Evolutionary conservation across 1,284 basidiomycete genomes (phyloP).

Genomic region (Butyriboletus regius): DNA sequence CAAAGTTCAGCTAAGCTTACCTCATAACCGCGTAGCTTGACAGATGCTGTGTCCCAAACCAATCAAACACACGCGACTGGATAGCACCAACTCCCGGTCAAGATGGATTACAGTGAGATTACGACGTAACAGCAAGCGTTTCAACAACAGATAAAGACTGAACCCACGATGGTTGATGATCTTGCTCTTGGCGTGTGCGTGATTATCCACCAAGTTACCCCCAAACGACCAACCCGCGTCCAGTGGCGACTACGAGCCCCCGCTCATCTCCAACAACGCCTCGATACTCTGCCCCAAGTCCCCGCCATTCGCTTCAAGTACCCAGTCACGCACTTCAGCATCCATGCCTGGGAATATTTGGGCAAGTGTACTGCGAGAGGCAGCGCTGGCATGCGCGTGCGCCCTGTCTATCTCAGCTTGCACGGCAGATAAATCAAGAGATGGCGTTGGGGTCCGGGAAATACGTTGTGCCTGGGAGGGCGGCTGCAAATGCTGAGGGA

Average conservation of each 20-base stretch:
- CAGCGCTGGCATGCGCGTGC: conserved; percentile 59
- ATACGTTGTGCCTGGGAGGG: conserved; percentile 38
- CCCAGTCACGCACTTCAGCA: conserved; percentile 74
- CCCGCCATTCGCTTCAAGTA: conserved; percentile 79
- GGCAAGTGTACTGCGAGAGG: conserved; percentile 62
- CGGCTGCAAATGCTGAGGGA: conserved; percentile 42
- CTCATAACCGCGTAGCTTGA: too few relatives aligned
- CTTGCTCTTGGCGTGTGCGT: not conserved
- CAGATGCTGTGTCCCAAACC: too few relatives aligned
- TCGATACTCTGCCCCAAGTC: conserved; percentile 88
- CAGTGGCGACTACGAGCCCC: conserved; percentile 29
- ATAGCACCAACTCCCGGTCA: not conserved
- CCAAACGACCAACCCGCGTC: not conserved
- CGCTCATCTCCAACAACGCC: conserved; percentile 69
- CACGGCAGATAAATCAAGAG: conserved; percentile 60
- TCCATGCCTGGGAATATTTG: conserved; percentile 85
- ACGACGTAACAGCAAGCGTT: not conserved
- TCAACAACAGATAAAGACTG: not conserved
- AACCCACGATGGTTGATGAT: not conserved
- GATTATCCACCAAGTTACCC: not conserved
- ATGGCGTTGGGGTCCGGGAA: conserved; percentile 63
- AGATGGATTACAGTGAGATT: conserved; percentile 8
- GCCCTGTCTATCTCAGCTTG: conserved; percentile 75
- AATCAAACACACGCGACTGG: too few relatives aligned
- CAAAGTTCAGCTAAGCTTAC: not conserved